A percentile compares a stretch with the other conserved stretches of the same genome.
Evolutionary conservation across 1,284 basidiomycete genomes (phyloP).

Genomic region (Paramarasmius palmivorus): DNA sequence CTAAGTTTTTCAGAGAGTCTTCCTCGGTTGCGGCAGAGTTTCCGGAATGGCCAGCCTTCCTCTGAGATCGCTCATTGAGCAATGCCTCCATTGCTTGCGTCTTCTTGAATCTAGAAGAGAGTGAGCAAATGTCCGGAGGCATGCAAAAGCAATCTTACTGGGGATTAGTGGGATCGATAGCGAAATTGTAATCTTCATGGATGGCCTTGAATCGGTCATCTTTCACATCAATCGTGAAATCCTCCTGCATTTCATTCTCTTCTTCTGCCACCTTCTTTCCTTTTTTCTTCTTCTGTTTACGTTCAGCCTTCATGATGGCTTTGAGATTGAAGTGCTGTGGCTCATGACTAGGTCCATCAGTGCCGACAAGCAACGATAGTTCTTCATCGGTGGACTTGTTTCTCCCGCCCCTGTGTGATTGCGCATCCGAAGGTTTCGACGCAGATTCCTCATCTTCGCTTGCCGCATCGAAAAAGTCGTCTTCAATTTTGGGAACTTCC

Average conservation of each 20-base stretch:
- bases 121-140: slow-evolving; percentile 14
- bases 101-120: slow-evolving; percentile 73
- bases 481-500: slow-evolving; percentile 32
- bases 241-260: slow-evolving; percentile 66
- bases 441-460: slow-evolving; percentile 39
- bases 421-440: slow-evolving; percentile 23
- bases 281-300: slow-evolving; percentile 54
- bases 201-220: slow-evolving; percentile 89
- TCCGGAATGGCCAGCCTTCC: slow-evolving; percentile 24
- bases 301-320: slow-evolving; percentile 84
- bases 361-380: slow-evolving; percentile 62
- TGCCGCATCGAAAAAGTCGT: slow-evolving; percentile 76
- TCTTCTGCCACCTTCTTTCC: slow-evolving; percentile 41
- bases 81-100: slow-evolving; percentile 86
- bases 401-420: slow-evolving; percentile 20
- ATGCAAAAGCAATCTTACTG: slow-evolving; percentile 55
- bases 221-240: slow-evolving; percentile 84
- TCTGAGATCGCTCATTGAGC: slow-evolving; percentile 70
- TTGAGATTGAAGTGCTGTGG: slow-evolving; percentile 91
- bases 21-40: slow-evolving; percentile 18
- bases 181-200: slow-evolving; percentile 90
- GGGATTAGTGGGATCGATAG: slow-evolving; percentile 95
- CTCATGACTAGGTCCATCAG: slow-evolving; percentile 52
- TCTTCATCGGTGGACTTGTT: slow-evolving; percentile 47
- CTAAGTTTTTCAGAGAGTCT: slow-evolving; percentile 41